A percentile compares a stretch with the other conserved stretches of the same genome.
Conservation (phyloP, 2,329 filamentous ascomycete species). For the Ophiostoma australiae region DNA sequence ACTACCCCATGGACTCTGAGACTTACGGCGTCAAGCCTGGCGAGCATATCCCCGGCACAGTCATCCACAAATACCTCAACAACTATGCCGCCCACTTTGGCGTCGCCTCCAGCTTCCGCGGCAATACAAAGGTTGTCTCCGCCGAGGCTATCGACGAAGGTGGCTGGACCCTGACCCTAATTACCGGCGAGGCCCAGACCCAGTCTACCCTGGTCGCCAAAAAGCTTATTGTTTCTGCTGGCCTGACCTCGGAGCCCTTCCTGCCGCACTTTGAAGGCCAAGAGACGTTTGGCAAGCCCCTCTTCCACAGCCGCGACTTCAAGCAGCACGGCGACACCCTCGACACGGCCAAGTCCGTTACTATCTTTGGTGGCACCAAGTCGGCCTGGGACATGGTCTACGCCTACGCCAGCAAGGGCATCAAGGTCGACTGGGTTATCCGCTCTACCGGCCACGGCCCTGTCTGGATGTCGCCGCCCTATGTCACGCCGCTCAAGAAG, state of each 20-base stretch:
- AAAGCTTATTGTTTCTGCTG: conserved; percentile 52
- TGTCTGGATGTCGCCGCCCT: conserved; percentile 53
- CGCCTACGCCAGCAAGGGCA: conserved; percentile 51
- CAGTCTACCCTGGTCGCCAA: conserved; percentile 36
- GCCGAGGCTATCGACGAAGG: conserved; percentile 41
- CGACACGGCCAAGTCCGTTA: conserved; percentile 40
- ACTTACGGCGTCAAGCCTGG: conserved; percentile 45
- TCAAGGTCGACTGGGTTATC: conserved; percentile 57
- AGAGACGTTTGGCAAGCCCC: conserved; percentile 41
- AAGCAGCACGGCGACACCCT: conserved; percentile 39
- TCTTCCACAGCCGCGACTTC: conserved; percentile 51
- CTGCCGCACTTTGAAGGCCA: conserved; percentile 45
- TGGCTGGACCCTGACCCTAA: conserved; percentile 42
- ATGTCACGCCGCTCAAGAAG: conserved; percentile 62
- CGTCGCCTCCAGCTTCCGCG: conserved; percentile 40
- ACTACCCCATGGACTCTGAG: conserved; percentile 62
- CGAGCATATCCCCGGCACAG: conserved; percentile 45
- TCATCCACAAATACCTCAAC: conserved; percentile 46
- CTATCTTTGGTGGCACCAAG: conserved; percentile 60
- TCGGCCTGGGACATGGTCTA: conserved; percentile 63
- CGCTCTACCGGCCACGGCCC: conserved; percentile 54
- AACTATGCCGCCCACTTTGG: conserved; percentile 43
- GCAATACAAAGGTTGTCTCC: conserved; percentile 38
- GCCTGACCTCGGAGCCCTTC: conserved; percentile 48
- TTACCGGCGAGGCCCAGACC: conserved; percentile 20